These are phyloP conservation scores for Verticillium albo-atrum DNA, from an alignment of 2,329 filamentous ascomycete species.

Conservation along the genomic window DNA sequence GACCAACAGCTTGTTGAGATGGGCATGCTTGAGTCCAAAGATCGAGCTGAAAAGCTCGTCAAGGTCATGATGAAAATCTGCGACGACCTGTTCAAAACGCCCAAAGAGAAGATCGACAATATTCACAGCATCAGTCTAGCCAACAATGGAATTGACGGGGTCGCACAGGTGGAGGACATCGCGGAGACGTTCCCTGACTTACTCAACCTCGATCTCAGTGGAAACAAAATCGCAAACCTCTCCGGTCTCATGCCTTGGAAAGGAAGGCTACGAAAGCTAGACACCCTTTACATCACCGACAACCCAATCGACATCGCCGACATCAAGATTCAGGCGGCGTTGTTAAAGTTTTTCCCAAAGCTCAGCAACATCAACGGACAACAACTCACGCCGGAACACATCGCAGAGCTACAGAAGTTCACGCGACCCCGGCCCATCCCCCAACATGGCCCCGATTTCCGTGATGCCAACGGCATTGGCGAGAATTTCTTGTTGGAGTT, in stretches of 20 bases:
- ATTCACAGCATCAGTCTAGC: conserved; percentile 80
- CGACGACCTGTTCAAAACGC: conserved; percentile 68
- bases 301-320: conserved; percentile 66
- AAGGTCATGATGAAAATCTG: conserved; percentile 86
- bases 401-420: conserved; percentile 49
- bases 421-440: conserved; percentile 54
- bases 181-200: conserved; percentile 79
- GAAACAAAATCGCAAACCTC: conserved; percentile 70
- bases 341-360: conserved; percentile 79
- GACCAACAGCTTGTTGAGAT: conserved; percentile 69
- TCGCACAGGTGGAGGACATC: conserved; percentile 68
- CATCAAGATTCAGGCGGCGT: conserved; percentile 59
- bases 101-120: conserved; percentile 68
- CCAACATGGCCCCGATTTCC: conserved; percentile 62
- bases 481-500: conserved; percentile 73
- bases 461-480: conserved; percentile 69
- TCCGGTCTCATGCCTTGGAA: conserved; percentile 71
- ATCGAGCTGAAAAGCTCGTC: conserved; percentile 81
- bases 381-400: conserved; percentile 67
- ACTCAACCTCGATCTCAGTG: conserved; percentile 82
- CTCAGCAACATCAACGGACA: conserved; percentile 72
- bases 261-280: conserved; percentile 70
- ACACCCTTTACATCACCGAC: conserved; percentile 73
- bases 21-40: conserved; percentile 69
- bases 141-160: conserved; percentile 71